phyloP scores from a whole-genome alignment of 768 basidiomycete species.

The Chalciporus chontae region DNA sequence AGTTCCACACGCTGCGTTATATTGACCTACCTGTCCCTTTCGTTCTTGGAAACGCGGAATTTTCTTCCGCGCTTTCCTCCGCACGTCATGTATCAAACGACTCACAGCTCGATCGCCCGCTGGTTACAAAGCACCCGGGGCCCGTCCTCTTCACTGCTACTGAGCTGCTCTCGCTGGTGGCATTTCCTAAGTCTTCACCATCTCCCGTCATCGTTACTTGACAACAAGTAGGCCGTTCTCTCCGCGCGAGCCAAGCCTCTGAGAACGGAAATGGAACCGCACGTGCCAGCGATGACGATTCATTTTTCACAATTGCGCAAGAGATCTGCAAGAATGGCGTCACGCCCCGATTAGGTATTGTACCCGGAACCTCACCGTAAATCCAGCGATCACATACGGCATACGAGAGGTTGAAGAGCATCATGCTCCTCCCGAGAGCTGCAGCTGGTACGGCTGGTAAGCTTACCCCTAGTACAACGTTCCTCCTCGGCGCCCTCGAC shows the following conservation, averaged over 20 bases:
- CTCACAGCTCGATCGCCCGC: slow-evolving; percentile 54
- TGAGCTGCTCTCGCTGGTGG: slow-evolving; percentile 89
- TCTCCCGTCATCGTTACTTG: slow-evolving; percentile 98
- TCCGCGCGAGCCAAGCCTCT: background rate
- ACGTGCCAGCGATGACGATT: slow-evolving; percentile 46
- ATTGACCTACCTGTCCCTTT: background rate
- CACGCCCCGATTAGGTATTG: slow-evolving; percentile 86
- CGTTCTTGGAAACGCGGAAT: slow-evolving; percentile 91
- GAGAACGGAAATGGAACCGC: background rate
- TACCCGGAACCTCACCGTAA: slow-evolving; percentile 88
- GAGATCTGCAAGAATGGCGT: slow-evolving; percentile 90
- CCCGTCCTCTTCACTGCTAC: slow-evolving; percentile 66
- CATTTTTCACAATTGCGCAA: slow-evolving; percentile 72
- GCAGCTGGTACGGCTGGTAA: slow-evolving; percentile 47
- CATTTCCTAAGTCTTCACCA: slow-evolving; percentile 95
- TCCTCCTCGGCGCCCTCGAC: slow-evolving; percentile 85
- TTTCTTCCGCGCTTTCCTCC: slow-evolving; percentile 95
- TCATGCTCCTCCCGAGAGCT: slow-evolving; percentile 56
- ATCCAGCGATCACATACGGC: slow-evolving; percentile 97
- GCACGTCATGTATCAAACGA: slow-evolving; percentile 76
- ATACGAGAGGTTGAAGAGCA: slow-evolving; percentile 87
- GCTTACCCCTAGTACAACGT: slow-evolving; percentile 74
- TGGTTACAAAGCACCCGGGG: slow-evolving; percentile 59
- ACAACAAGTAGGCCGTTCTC: slow-evolving; percentile 77
- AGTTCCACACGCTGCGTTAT: too few species aligned